These are phyloP conservation scores for Tetrapisispora pingtungensis DNA, from an alignment of 805 yeast genomes.

Conservation along the genomic window DNA sequence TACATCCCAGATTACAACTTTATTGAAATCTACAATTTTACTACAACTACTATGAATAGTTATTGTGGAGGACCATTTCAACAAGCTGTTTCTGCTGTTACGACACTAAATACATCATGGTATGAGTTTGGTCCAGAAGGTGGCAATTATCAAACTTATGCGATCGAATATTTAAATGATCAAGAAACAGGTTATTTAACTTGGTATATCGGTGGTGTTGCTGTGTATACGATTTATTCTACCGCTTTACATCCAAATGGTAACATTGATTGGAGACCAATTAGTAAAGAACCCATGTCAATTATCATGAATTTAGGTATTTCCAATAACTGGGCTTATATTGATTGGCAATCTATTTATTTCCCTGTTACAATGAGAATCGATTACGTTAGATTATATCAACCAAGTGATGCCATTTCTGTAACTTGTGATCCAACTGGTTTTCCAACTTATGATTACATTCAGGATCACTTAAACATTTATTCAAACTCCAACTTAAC, in stretches of 20 bases:
- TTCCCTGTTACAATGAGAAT: constrained; percentile 74
- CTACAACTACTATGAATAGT: constrained; percentile 71
- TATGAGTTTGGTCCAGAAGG: constrained; percentile 52
- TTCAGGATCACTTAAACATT: constrained; percentile 56
- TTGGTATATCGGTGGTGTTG: constrained; percentile 78
- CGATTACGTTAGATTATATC: constrained; percentile 85
- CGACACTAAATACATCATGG: constrained; percentile 77
- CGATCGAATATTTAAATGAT: constrained; percentile 69
- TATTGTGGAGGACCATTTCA: constrained; percentile 92
- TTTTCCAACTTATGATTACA: constrained; percentile 80
- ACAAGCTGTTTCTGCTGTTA: constrained; percentile 79
- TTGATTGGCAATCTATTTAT: constrained; percentile 71
- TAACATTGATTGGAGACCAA: constrained; percentile 71
- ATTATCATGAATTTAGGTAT: constrained; percentile 80
- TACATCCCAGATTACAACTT: constrained; percentile 81
- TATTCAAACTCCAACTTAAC: constrained; percentile 65
- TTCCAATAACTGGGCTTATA: constrained; percentile 87
- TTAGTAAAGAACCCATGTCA: constrained; percentile 90
- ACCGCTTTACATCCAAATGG: constrained; percentile 83
- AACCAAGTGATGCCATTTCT: constrained; percentile 53
- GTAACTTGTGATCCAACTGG: constrained; percentile 81
- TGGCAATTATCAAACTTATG: constrained; percentile 58
- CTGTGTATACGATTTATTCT: constrained; percentile 65
- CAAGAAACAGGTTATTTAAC: constrained; percentile 61
- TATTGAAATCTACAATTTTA: constrained; percentile 57